A percentile compares a stretch with the other conserved stretches of the same genome.
Evolutionary conservation across 352 stramenopile species (phyloP).

Genomic region (Phytophthora crassamura): DNA sequence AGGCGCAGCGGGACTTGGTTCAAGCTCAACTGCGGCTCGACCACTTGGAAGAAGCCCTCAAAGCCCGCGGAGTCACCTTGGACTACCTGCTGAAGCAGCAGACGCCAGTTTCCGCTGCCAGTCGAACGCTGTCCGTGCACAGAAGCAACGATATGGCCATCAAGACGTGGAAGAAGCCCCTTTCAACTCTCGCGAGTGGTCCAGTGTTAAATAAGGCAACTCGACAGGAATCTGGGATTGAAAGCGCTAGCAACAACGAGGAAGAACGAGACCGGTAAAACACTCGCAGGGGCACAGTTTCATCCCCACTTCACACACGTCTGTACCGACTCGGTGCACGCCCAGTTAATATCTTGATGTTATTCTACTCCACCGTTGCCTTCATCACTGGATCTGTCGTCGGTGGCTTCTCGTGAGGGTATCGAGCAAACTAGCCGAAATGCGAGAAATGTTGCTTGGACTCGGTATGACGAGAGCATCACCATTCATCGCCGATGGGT

Average conservation of each 20-base stretch:
- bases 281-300: neutral
- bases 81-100: constrained; percentile 65
- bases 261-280: constrained; percentile 33
- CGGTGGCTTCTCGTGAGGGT: neutral
- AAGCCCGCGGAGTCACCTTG: constrained; percentile 69
- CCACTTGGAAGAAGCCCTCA: constrained; percentile 53
- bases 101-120: constrained; percentile 15
- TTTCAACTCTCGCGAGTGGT: neutral
- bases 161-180: constrained; percentile 1
- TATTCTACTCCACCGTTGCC: constrained; percentile 12
- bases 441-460: neutral
- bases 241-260: constrained; percentile 32
- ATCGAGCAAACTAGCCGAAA: neutral
- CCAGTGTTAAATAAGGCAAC: neutral
- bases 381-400: constrained; percentile 12
- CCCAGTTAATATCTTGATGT: constrained; percentile 17
- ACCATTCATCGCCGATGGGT: too few relatives aligned
- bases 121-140: neutral
- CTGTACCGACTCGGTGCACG: constrained; percentile 1
- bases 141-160: constrained; percentile 1
- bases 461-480: too few relatives aligned
- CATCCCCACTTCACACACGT: neutral
- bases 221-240: neutral
- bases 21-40: constrained; percentile 39
- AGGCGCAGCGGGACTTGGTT: constrained; percentile 40